These are phyloP conservation scores for Pyrus bretschneideri DNA, from an alignment of 306 rosid genomes.

Conservation along the genomic window DNA sequence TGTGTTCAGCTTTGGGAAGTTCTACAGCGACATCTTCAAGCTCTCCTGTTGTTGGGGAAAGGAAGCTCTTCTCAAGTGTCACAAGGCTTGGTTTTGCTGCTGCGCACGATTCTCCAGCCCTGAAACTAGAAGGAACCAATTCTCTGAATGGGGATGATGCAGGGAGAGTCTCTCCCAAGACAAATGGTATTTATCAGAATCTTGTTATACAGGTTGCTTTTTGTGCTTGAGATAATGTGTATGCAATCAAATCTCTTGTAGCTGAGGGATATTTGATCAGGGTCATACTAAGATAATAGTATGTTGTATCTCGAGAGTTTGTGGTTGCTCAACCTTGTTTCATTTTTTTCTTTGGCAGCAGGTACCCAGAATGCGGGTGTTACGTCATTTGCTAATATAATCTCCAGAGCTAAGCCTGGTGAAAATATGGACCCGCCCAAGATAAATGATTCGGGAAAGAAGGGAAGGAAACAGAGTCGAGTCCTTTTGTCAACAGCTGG, in stretches of 20 bases:
- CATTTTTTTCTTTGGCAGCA: conserved; percentile 24
- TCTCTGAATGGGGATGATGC: conserved; percentile 18
- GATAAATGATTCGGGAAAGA: conserved; percentile 69
- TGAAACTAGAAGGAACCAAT: conserved; percentile 56
- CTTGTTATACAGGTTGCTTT: neutral
- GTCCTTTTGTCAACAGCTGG: conserved; percentile 86
- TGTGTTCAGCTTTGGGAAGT: conserved; percentile 70
- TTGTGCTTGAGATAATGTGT: neutral
- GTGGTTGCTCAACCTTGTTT: neutral
- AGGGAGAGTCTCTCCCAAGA: conserved; percentile 29
- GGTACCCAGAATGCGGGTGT: conserved; percentile 36
- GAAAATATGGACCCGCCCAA: conserved; percentile 40
- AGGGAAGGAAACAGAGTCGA: conserved; percentile 72
- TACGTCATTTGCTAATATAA: conserved; percentile 63
- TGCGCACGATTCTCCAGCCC: conserved; percentile 80
- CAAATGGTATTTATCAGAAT: conserved; percentile 33
- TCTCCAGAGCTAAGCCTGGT: conserved; percentile 50
- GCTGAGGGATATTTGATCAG: neutral
- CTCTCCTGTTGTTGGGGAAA: conserved; percentile 65
- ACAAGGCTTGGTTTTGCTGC: conserved; percentile 93
- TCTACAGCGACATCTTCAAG: conserved; percentile 52
- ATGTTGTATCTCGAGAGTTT: neutral
- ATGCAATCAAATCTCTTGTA: neutral
- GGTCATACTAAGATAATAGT: too few relatives aligned
- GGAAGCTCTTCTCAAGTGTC: conserved; percentile 73